A percentile compares a stretch with the other conserved stretches of the same genome.
phyloP scores from a whole-genome alignment of 2,329 filamentous ascomycete genomes.

The Monosporascus sp. region DNA sequence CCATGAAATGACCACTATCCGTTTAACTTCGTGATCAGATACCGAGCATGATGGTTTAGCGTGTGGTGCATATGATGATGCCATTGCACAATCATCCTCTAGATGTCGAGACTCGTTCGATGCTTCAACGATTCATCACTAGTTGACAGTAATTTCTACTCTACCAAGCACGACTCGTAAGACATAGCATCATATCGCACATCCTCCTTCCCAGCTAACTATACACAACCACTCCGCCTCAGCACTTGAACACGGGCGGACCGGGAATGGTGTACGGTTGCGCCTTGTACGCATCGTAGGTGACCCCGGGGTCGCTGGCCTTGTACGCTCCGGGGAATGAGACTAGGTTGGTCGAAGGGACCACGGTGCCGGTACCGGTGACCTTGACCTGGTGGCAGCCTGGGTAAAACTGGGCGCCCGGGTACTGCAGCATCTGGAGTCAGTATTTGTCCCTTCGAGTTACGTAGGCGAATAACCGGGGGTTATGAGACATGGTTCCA shows the following conservation, averaged over 20 bases:
- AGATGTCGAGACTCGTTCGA: no score
- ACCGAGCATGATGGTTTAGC: no score
- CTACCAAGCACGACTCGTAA: background rate
- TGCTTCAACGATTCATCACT: no score
- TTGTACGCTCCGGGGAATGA: conserved; percentile 51
- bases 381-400: conserved; percentile 55
- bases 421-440: no score
- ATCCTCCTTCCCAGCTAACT: background rate
- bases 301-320: conserved; percentile 44
- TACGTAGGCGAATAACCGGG: no score
- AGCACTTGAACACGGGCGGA: conserved; percentile 44
- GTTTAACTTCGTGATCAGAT: no score
- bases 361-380: conserved; percentile 41
- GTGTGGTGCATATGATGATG: no score
- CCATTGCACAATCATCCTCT: no score
- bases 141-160: background rate
- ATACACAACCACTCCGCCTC: conserved; percentile 23
- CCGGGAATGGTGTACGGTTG: conserved; percentile 42
- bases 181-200: background rate
- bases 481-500: no score
- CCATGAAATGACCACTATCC: no score
- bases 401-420: conserved; percentile 52
- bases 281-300: conserved; percentile 47
- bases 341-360: conserved; percentile 35
- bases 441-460: no score